These are phyloP conservation scores for Neurospora crassa DNA, from an alignment of 2,329 filamentous ascomycete genomes.

Conservation along the genomic window DNA sequence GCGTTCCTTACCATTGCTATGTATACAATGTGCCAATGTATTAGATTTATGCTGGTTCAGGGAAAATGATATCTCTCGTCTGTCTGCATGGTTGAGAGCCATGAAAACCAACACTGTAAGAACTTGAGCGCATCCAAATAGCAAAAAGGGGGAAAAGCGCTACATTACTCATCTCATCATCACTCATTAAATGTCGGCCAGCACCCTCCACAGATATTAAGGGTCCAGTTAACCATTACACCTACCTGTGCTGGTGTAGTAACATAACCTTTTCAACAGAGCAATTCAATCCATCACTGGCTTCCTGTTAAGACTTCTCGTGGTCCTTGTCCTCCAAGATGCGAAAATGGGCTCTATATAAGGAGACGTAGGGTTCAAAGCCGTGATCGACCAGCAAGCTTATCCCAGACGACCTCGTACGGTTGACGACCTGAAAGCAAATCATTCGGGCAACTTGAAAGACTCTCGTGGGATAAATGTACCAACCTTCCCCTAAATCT, in stretches of 20 bases:
- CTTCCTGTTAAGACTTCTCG: neutral
- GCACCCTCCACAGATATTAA: neutral
- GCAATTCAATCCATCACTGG: neutral
- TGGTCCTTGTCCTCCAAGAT: neutral
- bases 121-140: neutral
- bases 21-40: neutral
- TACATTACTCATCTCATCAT: neutral
- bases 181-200: neutral
- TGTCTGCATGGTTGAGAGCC: neutral
- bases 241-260: neutral
- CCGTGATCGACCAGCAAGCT: neutral
- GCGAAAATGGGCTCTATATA: neutral
- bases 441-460: neutral
- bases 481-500: slow-evolving; percentile 8
- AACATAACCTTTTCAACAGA: neutral
- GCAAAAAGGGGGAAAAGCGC: neutral
- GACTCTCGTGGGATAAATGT: neutral
- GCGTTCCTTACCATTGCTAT: neutral
- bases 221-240: neutral
- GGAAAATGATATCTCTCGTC: neutral
- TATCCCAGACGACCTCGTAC: neutral
- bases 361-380: neutral
- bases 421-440: neutral
- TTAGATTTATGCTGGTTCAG: neutral
- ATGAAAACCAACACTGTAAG: neutral